Conservation (phyloP, 768 basidiomycete species). For the Termitomyces sp. region DNA sequence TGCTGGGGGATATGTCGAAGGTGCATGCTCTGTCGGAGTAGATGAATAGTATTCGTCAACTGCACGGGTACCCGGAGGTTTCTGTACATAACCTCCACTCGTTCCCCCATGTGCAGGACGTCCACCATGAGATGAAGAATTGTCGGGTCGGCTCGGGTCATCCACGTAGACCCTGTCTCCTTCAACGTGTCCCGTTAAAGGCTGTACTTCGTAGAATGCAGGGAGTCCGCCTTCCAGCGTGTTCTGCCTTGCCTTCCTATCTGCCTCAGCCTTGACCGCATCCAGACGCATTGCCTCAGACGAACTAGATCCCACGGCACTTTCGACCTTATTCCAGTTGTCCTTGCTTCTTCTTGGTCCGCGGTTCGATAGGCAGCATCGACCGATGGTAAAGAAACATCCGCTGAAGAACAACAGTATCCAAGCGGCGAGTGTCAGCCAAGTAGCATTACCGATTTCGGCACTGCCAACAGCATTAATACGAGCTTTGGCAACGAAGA, state of each 20-base stretch:
- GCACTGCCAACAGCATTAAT: slow-evolving; percentile 80
- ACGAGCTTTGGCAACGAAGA: slow-evolving; percentile 83
- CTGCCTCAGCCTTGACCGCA: slow-evolving; percentile 82
- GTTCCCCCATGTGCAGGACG: slow-evolving; percentile 24
- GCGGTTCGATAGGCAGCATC: slow-evolving; percentile 74
- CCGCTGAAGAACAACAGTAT: slow-evolving; percentile 85
- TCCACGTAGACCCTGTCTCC: slow-evolving; percentile 54
- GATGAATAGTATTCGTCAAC: slow-evolving; percentile 70
- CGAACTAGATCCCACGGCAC: slow-evolving; percentile 27
- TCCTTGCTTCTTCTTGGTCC: slow-evolving; percentile 30
- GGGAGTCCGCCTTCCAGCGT: slow-evolving; percentile 65
- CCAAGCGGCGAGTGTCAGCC: slow-evolving; percentile 88
- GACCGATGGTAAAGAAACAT: slow-evolving; percentile 80
- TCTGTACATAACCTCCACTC: slow-evolving; percentile 62
- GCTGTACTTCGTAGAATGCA: slow-evolving; percentile 69
- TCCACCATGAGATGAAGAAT: slow-evolving; percentile 23
- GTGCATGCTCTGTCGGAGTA: slow-evolving; percentile 20
- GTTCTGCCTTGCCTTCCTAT: slow-evolving; percentile 67
- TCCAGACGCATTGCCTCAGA: slow-evolving; percentile 72
- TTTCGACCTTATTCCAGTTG: slow-evolving; percentile 33
- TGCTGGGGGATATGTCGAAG: slow-evolving; percentile 37
- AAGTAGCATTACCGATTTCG: slow-evolving; percentile 80
- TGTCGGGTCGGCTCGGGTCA: slow-evolving; percentile 30
- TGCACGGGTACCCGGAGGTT: slow-evolving; percentile 57
- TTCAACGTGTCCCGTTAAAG: slow-evolving; percentile 56